Evolutionary conservation across 2,329 filamentous ascomycete species (phyloP).

Genomic region (Aureobasidium mangrovei): DNA sequence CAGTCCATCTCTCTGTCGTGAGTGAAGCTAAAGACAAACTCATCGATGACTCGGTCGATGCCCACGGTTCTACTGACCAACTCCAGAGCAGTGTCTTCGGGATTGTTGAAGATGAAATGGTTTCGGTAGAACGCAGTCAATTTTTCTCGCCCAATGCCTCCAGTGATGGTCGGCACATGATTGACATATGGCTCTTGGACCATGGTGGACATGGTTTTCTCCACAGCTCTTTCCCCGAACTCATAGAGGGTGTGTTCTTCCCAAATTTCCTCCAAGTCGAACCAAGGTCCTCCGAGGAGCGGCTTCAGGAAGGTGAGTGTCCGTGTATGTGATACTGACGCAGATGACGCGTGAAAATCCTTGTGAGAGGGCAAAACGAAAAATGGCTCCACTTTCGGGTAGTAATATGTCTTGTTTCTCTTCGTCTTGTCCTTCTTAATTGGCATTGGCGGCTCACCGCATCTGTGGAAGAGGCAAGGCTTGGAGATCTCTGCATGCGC

Average conservation of each 20-base stretch:
- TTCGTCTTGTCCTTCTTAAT: constrained; percentile 17
- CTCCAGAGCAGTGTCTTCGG: constrained; percentile 45
- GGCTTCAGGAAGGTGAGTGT: constrained; percentile 57
- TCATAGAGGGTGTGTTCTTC: constrained; percentile 47
- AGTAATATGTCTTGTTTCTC: constrained; percentile 34
- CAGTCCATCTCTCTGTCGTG: constrained; percentile 67
- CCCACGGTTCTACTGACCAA: constrained; percentile 50
- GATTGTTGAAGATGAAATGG: constrained; percentile 47
- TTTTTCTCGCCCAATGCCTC: constrained; percentile 35
- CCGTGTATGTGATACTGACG: constrained; percentile 57
- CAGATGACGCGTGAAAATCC: constrained; percentile 46
- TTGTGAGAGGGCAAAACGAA: constrained; percentile 45
- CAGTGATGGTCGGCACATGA: constrained; percentile 37
- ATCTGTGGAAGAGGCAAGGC: constrained; percentile 22
- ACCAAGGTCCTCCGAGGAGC: constrained; percentile 53
- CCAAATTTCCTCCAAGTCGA: constrained; percentile 37
- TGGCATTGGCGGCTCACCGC: constrained; percentile 19
- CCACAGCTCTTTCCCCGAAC: constrained; percentile 22
- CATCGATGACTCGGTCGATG: constrained; percentile 50
- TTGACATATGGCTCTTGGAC: constrained; percentile 26
- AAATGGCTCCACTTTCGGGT: constrained; percentile 37
- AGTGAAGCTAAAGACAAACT: constrained; percentile 48
- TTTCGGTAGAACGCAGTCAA: constrained; percentile 46
- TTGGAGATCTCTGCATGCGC: constrained; percentile 15
- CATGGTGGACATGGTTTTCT: constrained; percentile 25